Conservation (phyloP, 108 stramenopile species). For the Discostella pseudostelligera region DNA sequence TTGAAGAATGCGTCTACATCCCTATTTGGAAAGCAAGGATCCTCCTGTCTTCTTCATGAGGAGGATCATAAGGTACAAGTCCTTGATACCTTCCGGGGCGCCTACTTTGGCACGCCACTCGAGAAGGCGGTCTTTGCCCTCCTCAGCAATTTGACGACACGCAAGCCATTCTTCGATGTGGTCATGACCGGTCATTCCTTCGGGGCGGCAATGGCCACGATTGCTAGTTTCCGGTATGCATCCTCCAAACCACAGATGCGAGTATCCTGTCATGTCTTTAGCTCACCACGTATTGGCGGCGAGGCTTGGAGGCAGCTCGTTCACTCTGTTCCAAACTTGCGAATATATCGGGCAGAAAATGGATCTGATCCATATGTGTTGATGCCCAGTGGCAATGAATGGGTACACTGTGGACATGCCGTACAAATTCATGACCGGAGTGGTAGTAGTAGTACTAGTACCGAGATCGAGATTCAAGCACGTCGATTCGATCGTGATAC, state of each 20-base stretch:
- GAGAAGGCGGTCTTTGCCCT: conserved; percentile 58
- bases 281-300: conserved; percentile 68
- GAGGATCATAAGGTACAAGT: conserved; percentile 38
- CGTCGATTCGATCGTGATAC: conserved; percentile 59
- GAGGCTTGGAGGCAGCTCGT: conserved; percentile 56
- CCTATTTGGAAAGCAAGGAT: conserved; percentile 44
- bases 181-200: conserved; percentile 76
- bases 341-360: conserved; percentile 61
- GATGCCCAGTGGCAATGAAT: conserved; percentile 32
- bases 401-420: conserved; percentile 48
- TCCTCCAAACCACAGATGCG: conserved; percentile 54
- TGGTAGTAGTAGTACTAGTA: not conserved
- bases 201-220: conserved; percentile 64
- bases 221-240: conserved; percentile 66
- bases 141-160: conserved; percentile 59
- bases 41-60: conserved; percentile 29
- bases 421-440: conserved; percentile 33
- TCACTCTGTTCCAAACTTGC: conserved; percentile 72
- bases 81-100: conserved; percentile 38
- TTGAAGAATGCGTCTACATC: conserved; percentile 21
- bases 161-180: conserved; percentile 77
- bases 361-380: conserved; percentile 56
- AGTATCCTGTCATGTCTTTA: conserved; percentile 58
- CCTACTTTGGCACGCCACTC: conserved; percentile 52
- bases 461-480: conserved; percentile 38